A percentile compares a stretch with the other conserved stretches of the same genome.
Evolutionary conservation across 345 rosid species (phyloP).

Genomic region (Eucalyptus coolabah): DNA sequence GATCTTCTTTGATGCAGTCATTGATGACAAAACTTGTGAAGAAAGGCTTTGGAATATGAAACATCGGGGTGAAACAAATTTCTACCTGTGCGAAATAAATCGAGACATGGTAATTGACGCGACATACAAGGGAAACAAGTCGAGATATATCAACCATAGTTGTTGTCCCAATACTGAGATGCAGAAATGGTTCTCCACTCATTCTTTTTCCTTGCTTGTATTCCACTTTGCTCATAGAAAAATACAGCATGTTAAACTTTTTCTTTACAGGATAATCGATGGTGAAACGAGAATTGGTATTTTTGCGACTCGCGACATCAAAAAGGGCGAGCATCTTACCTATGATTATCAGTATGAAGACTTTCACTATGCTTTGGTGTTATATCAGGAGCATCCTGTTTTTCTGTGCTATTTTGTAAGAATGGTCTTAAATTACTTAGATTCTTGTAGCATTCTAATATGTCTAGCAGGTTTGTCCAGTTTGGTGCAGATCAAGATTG

Average conservation of each 20-base stretch:
- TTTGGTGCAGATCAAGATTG: conserved; percentile 98
- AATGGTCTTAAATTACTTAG: background rate
- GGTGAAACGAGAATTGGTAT: conserved; percentile 96
- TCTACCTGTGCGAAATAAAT: conserved; percentile 88
- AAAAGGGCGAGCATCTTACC: conserved; percentile 82
- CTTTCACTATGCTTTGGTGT: background rate
- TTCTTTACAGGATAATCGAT: conserved; percentile 69
- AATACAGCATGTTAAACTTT: background rate
- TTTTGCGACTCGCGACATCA: conserved; percentile 66
- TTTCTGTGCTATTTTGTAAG: background rate
- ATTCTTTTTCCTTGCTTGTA: background rate
- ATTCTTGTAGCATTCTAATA: conserved; percentile 25
- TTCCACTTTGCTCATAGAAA: background rate
- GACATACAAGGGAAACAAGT: conserved; percentile 87
- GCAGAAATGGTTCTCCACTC: conserved; percentile 77
- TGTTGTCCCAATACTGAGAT: conserved; percentile 92
- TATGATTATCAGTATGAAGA: conserved; percentile 87
- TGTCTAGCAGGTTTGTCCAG: conserved; percentile 87
- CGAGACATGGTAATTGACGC: conserved; percentile 97
- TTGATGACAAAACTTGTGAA: conserved; percentile 85
- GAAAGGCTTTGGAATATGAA: conserved; percentile 95
- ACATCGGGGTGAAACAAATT: conserved; percentile 72
- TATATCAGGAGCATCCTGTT: background rate
- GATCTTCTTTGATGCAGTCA: conserved; percentile 35
- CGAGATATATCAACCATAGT: conserved; percentile 94